Evolutionary conservation across 2,329 filamentous ascomycete species (phyloP), one percentile per base, ranked within the genome.

Genomic region (Fusarium sp.): DNA sequence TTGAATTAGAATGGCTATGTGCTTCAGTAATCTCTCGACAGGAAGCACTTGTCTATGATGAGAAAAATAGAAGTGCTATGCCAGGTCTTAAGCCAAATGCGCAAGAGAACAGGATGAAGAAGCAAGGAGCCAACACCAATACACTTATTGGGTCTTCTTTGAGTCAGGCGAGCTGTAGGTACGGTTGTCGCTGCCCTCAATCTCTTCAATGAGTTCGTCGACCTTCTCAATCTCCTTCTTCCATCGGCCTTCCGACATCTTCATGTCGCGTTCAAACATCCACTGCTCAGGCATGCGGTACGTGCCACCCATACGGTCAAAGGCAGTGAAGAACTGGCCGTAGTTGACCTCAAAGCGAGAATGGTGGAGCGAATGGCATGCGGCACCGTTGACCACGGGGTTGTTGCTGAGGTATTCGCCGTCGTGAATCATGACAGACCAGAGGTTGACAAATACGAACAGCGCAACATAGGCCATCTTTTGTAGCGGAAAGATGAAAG

Each of bases 391-490:
- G 78, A 97, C 88, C 68, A 97, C 77, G n/a, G 92, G 90, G 72
- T 90, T 92, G 79, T 97, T 91, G 72, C 92, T 90, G 13, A 96
- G 86, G 75, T 96, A 97, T 79, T 98, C 94, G 72, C 94, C 94
- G 72, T 98, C 94, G 77, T 98, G 88, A 72, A 98, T 97, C 79
- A 97, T 85, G 70, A 98, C 92, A 35, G 93, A 96, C 94, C 94
- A 98, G 78, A 97, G 87, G 79, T 98, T 96, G 81, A 98, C 91
- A 75, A 96, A 96, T 70, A 90, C 81, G 79, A 97, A 98, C 34
- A 97, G 87, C 11, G 83, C 84, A 47, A 97, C 88, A 73, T 93
- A 97, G 28, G 92, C 90, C 74, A 92, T 84, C 80, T 97, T 97
- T 76, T 97, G 92, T 29, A 98, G 85, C 1, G 94, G 94, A 78